Evolutionary conservation across 148 eudicot species (phyloP).

Genomic region (Bassia scoparia): DNA sequence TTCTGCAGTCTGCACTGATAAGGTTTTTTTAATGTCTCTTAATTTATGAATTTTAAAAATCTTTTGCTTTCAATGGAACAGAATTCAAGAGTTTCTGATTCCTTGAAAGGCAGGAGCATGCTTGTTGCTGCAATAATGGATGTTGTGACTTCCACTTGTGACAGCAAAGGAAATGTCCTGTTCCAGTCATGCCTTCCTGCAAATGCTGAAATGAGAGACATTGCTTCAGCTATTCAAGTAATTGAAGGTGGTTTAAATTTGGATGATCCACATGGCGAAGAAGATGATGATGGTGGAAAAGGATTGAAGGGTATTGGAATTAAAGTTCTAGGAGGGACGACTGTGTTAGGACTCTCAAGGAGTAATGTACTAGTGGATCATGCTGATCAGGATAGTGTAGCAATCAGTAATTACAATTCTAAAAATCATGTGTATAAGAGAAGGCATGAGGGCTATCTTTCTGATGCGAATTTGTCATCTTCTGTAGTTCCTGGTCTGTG

Average conservation of each 20-base stretch:
- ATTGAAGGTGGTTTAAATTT: conserved; percentile 92
- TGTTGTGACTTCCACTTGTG: conserved; percentile 85
- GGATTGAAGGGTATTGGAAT: conserved; percentile 93
- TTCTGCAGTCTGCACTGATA: not conserved
- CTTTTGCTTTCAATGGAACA: conserved; percentile 54
- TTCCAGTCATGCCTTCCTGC: conserved; percentile 65
- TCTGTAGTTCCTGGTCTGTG: conserved; percentile 95
- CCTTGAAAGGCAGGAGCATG: conserved; percentile 99
- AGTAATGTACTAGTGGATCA: conserved; percentile 38
- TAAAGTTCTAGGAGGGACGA: conserved; percentile 88
- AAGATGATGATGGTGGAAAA: conserved; percentile 66
- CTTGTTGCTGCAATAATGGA: conserved; percentile 99
- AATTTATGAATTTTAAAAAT: conserved; percentile 24
- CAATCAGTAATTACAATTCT: conserved; percentile 31
- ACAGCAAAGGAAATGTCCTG: conserved; percentile 47
- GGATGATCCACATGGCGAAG: conserved; percentile 58
- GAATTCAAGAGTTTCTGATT: conserved; percentile 79
- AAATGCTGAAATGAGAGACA: conserved; percentile 86
- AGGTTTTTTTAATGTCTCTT: conserved; percentile 18
- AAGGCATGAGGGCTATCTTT: conserved; percentile 37
- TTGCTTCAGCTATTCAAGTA: conserved; percentile 88
- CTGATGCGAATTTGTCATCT: conserved; percentile 55
- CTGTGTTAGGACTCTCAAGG: conserved; percentile 75
- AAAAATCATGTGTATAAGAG: conserved; percentile 39
- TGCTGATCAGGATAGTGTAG: conserved; percentile 26